phyloP scores from a whole-genome alignment of 2,329 filamentous ascomycete species.

The Penicillium decumbens region DNA sequence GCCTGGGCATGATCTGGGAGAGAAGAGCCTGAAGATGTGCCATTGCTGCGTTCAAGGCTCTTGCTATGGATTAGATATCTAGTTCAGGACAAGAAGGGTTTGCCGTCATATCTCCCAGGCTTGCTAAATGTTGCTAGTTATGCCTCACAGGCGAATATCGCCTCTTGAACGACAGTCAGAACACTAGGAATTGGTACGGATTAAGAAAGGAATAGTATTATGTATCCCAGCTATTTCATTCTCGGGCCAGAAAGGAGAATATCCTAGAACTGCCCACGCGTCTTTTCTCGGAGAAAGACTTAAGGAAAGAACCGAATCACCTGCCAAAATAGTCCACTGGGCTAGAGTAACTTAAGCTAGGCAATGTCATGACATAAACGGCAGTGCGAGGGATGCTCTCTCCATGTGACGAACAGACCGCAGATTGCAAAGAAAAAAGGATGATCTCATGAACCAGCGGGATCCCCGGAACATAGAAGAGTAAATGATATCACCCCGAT shows the following conservation, averaged over 20 bases:
- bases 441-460: conserved; percentile 14
- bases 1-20: neutral
- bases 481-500: conserved; percentile 10
- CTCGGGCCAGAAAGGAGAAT: too few species aligned
- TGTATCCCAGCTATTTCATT: too few species aligned
- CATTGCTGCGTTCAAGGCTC: neutral
- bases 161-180: too few species aligned
- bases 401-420: neutral
- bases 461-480: conserved; percentile 7
- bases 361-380: conserved; percentile 4
- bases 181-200: too few species aligned
- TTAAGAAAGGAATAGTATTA: too few species aligned
- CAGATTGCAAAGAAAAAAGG: neutral
- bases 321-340: neutral
- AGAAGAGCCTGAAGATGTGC: neutral
- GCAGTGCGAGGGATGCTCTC: neutral
- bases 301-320: neutral
- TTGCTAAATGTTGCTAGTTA: too few species aligned
- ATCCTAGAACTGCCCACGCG: too few species aligned
- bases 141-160: too few species aligned
- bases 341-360: neutral
- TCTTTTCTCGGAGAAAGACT: too few species aligned
- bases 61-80: conserved; percentile 1
- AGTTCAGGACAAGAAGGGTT: neutral
- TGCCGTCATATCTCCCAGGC: neutral